These are phyloP conservation scores for Termitomyces sp. DNA, from an alignment of 768 basidiomycete species.

Conservation along the genomic window DNA sequence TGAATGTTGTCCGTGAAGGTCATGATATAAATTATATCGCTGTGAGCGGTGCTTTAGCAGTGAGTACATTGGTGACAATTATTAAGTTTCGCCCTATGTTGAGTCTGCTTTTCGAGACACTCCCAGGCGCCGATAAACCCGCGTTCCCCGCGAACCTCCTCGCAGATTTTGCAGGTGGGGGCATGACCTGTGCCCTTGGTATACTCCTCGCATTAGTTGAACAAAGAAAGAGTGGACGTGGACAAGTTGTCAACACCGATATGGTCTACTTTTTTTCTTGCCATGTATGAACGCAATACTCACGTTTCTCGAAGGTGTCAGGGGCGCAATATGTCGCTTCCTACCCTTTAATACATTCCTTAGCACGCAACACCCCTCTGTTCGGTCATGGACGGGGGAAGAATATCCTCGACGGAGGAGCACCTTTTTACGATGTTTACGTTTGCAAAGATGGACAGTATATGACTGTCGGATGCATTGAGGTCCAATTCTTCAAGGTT, in stretches of 20 bases:
- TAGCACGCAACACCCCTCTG: conserved; percentile 28
- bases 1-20: conserved; percentile 33
- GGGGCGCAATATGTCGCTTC: conserved; percentile 76
- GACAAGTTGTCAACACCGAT: conserved; percentile 72
- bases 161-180: conserved; percentile 83
- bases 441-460: conserved; percentile 66
- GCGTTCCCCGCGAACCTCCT: conserved; percentile 72
- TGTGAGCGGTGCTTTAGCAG: conserved; percentile 69
- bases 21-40: conserved; percentile 88
- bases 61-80: conserved; percentile 22
- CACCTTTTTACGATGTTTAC: conserved; percentile 77
- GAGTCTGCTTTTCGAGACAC: conserved; percentile 40
- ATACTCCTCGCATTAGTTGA: conserved; percentile 75
- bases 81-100: not conserved
- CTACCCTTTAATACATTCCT: conserved; percentile 56
- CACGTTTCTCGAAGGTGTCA: conserved; percentile 49
- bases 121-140: conserved; percentile 67
- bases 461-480: conserved; percentile 76
- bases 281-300: not conserved
- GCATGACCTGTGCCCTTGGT: conserved; percentile 65
- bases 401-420: conserved; percentile 70
- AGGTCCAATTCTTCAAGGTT: conserved; percentile 63
- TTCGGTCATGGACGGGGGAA: conserved; percentile 45
- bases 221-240: conserved; percentile 57
- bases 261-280: conserved; percentile 47